Conservation (phyloP, 139 green algal genomes). For the Chlamydomonas schloesseri region DNA sequence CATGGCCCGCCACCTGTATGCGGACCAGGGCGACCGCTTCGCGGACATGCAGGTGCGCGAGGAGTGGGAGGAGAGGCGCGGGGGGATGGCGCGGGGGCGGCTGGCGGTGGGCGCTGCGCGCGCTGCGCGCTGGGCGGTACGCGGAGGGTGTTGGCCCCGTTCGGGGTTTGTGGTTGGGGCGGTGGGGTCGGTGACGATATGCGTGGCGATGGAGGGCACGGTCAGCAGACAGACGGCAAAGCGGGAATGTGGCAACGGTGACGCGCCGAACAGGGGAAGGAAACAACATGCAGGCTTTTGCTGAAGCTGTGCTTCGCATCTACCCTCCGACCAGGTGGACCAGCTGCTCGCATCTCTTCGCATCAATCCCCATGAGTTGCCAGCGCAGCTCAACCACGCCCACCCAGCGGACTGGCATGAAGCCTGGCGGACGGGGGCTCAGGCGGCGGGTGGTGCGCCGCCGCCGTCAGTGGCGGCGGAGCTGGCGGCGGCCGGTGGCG, state of each 20-base stretch:
- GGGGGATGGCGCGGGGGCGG: too few relatives aligned
- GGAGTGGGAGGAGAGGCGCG: not conserved
- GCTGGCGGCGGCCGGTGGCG: constrained; percentile 51
- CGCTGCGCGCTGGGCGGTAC: too few relatives aligned
- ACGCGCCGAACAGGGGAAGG: too few relatives aligned
- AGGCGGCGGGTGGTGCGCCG: not conserved
- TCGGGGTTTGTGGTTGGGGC: too few relatives aligned
- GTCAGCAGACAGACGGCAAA: too few relatives aligned
- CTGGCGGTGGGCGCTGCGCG: too few relatives aligned
- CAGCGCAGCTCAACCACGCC: constrained; percentile 54
- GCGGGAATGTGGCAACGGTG: too few relatives aligned
- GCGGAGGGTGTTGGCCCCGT: too few relatives aligned
- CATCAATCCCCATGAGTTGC: constrained; percentile 77
- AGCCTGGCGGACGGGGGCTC: constrained; percentile 31
- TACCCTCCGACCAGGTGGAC: constrained; percentile 66
- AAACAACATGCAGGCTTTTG: too few relatives aligned
- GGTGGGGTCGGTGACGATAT: too few relatives aligned
- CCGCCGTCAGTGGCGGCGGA: constrained; percentile 46
- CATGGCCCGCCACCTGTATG: constrained; percentile 87
- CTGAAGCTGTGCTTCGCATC: not conserved
- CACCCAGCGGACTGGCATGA: constrained; percentile 50
- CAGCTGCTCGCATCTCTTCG: constrained; percentile 77
- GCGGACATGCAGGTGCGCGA: constrained; percentile 74
- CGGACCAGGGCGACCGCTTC: constrained; percentile 69
- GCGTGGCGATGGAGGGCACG: too few relatives aligned